phyloP scores from a whole-genome alignment of 2,329 filamentous ascomycete genomes.

The Endoconidiophora polonica region DNA sequence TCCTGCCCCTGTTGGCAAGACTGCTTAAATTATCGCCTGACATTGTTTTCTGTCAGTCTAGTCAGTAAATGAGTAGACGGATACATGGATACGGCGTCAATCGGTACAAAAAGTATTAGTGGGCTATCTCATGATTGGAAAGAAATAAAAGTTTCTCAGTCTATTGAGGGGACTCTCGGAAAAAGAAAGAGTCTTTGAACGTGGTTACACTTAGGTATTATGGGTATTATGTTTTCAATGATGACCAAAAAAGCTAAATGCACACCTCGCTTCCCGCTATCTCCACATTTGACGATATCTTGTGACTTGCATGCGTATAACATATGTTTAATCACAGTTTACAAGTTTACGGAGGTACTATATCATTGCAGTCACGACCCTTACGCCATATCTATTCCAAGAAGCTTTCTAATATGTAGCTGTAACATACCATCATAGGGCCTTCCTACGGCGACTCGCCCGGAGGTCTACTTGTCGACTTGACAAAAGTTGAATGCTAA shows the following conservation, averaged over 20 bases:
- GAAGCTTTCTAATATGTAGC: not conserved
- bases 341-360: not conserved
- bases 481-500: too few species aligned
- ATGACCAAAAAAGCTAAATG: conserved; percentile 8
- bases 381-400: not conserved
- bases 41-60: not conserved
- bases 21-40: conserved; percentile 16
- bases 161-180: conserved; percentile 7
- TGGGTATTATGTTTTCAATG: conserved; percentile 8
- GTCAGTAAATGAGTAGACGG: not conserved
- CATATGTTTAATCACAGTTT: not conserved
- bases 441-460: conserved; percentile 1
- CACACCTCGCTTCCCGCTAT: not conserved
- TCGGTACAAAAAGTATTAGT: conserved; percentile 12
- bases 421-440: conserved; percentile 1
- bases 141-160: conserved; percentile 8
- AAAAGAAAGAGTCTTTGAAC: conserved; percentile 5
- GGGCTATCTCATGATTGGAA: conserved; percentile 7
- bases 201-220: conserved; percentile 3
- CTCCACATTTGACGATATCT: not conserved
- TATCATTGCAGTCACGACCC: not conserved
- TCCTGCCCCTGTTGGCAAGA: conserved; percentile 64
- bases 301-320: not conserved
- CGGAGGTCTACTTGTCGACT: too few species aligned
- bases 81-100: conserved; percentile 10